These are phyloP conservation scores for Monascus ruber DNA, from an alignment of 2,329 filamentous ascomycete species.

Conservation along the genomic window DNA sequence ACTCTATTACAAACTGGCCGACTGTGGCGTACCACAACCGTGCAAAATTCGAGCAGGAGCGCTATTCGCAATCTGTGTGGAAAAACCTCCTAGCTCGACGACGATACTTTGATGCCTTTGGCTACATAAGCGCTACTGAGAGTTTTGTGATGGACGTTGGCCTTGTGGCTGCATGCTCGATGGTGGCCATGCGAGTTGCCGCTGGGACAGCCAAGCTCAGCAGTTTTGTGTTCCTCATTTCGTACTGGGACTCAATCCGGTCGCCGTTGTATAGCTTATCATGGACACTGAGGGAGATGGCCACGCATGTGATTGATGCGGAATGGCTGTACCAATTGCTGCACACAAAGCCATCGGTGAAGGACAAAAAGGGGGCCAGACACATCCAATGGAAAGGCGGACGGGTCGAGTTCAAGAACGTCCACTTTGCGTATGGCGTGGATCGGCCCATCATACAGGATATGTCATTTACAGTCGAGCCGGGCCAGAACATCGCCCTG, in stretches of 20 bases:
- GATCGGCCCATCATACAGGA: slow-evolving; percentile 46
- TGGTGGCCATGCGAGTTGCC: slow-evolving; percentile 59
- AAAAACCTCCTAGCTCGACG: no score
- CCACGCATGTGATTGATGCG: slow-evolving; percentile 46
- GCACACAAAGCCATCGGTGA: slow-evolving; percentile 38
- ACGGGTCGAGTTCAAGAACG: slow-evolving; percentile 43
- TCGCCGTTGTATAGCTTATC: slow-evolving; percentile 61
- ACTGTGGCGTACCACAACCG: no score
- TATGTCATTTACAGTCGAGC: slow-evolving; percentile 40
- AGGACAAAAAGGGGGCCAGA: slow-evolving; percentile 41
- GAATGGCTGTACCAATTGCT: slow-evolving; percentile 46
- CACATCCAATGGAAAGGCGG: slow-evolving; percentile 43
- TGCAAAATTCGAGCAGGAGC: no score
- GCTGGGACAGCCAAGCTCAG: slow-evolving; percentile 50
- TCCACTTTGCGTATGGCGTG: slow-evolving; percentile 49
- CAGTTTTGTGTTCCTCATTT: slow-evolving; percentile 59
- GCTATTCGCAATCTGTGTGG: no score
- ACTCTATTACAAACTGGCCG: no score
- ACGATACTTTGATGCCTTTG: no score
- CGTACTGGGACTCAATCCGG: slow-evolving; percentile 64
- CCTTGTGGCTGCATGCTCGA: slow-evolving; percentile 56
- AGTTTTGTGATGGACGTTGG: slow-evolving; percentile 54
- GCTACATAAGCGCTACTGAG: slow-evolving; percentile 40
- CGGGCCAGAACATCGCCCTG: slow-evolving; percentile 44
- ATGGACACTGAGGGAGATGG: slow-evolving; percentile 44